Percentiles rank a stretch among this genome's conserved stretches.
Evolutionary conservation across 2,329 filamentous ascomycete genomes (phyloP).

Genomic region (Coniochaeta sp.): DNA sequence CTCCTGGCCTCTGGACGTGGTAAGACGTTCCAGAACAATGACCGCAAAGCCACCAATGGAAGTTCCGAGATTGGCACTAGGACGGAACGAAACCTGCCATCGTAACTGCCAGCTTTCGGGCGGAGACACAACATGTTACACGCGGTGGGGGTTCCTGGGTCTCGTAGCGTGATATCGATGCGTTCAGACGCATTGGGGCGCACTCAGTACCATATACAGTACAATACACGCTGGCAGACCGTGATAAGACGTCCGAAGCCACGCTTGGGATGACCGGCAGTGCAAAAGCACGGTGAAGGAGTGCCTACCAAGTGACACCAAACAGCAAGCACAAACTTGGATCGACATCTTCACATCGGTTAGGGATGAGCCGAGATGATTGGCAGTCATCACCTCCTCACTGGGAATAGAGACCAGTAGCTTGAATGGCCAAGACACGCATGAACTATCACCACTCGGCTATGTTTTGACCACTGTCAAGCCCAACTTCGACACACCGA

Average conservation of each 20-base stretch:
- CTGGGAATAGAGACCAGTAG: no score
- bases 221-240: background rate
- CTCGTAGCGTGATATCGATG: background rate
- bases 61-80: background rate
- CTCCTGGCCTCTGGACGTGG: background rate
- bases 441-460: no score
- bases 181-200: background rate
- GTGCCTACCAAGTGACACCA: background rate
- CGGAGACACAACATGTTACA: background rate
- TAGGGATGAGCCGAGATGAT: background rate
- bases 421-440: no score
- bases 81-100: background rate
- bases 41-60: background rate
- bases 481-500: no score
- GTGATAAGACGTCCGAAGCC: background rate
- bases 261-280: background rate
- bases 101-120: background rate
- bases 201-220: no score
- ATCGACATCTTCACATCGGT: background rate
- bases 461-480: no score
- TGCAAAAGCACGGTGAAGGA: background rate
- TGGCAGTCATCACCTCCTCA: background rate
- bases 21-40: background rate
- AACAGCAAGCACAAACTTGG: no score
- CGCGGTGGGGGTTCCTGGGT: background rate